Percentiles rank a stretch among this genome's conserved stretches.
Evolutionary conservation across 2,329 filamentous ascomycete species (phyloP).

Genomic region (Calonectria honghensis): DNA sequence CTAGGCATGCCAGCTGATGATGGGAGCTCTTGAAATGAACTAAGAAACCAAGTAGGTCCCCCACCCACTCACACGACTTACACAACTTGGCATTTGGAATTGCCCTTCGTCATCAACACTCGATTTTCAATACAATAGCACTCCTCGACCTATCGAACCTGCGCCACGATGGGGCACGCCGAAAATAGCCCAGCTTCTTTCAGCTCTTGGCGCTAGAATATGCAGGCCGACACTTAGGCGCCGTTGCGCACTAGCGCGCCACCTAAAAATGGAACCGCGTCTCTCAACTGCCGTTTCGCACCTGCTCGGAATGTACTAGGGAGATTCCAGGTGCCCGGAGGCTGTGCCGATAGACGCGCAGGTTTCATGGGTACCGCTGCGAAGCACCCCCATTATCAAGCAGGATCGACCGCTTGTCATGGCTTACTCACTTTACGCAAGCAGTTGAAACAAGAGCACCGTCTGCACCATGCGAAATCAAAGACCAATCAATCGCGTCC

Average conservation of each 20-base stretch:
- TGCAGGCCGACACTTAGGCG: slow-evolving; percentile 6
- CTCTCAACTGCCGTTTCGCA: not conserved
- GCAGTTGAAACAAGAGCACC: not conserved
- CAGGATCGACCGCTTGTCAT: not conserved
- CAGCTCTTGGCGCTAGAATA: slow-evolving; percentile 16
- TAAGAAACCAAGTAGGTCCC: not conserved
- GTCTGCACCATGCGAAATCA: not conserved
- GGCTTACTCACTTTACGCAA: slow-evolving; percentile 11
- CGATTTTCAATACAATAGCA: not conserved
- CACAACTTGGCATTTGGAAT: too few species aligned
- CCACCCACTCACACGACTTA: too few species aligned
- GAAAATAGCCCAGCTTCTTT: slow-evolving; percentile 10
- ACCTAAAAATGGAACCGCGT: slow-evolving; percentile 10
- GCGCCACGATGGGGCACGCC: not conserved
- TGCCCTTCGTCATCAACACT: not conserved
- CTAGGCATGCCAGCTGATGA: too few species aligned
- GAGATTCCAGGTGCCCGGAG: not conserved
- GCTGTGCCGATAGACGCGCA: not conserved
- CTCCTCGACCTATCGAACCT: not conserved
- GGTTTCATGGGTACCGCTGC: slow-evolving; percentile 16
- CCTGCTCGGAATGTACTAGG: not conserved
- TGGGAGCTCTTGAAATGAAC: not conserved
- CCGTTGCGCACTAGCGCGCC: not conserved
- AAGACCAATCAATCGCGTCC: not conserved
- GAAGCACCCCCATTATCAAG: not conserved